Base-by-base conservation (phyloP, 2,329 filamentous ascomycete genomes). In the Fusarium austroafricanum region DNA sequence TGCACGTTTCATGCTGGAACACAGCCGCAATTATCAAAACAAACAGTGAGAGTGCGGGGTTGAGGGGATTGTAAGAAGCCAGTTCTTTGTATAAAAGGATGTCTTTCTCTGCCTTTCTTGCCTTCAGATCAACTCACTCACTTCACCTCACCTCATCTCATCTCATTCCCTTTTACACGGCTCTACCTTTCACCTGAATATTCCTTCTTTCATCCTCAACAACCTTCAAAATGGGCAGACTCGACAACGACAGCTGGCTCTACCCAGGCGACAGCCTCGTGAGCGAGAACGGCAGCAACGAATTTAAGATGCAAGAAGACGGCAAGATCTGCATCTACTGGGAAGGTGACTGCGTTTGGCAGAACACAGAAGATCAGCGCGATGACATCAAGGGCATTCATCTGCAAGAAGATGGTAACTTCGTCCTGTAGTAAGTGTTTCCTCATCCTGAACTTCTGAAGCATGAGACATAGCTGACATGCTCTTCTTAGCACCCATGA, bases 191-290 rank as follows among this genome's bases (percentile, higher is more conserved):
- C 17, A 3, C 18, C 33, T 11, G 2, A 5, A 6, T 12, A 21
- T 5, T 35, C 33, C 52, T 14, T 38, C 17, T 20, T 63, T 49
- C 70, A 65, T 63, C 71, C 71, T 35, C 3, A 6, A 9, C 15
- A 5, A 14, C 14, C 12, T n/a, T 47, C n/a, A 56, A 2, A 33
- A 62, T 62, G 59, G 49, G 58, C 20, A 61, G 50, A 17, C 75
- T 78, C 28, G 75, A 75, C 3, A 78, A 77, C 56, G 75, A 73
- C 52, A 71, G 75, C 61, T 76, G 74, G 74, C 65, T 78, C n/a
- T 62, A 68, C 39, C 57, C 43, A 4, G 75, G 76, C 20, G 64
- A 67, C 40, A 77, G 75, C 54, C 70, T 78, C 6, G 76, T 43
- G 18, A 78, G 76, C 46, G 26, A 67, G 1, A 73, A 77, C 49